phyloP scores from a whole-genome alignment of 805 yeast species.

The Cyberlindnera veronae region DNA sequence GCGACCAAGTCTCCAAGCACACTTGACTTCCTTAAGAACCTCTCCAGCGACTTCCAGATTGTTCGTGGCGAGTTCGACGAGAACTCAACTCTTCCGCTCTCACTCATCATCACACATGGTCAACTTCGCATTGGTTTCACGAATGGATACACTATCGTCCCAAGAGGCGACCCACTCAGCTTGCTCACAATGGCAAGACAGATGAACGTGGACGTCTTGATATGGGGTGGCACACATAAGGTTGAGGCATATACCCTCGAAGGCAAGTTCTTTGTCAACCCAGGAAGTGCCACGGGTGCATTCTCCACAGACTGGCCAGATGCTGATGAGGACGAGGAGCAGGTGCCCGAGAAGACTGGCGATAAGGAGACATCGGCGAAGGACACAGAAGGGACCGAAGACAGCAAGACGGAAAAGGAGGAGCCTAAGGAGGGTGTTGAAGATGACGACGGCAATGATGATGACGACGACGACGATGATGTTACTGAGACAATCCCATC shows the following conservation, averaged over 20 bases:
- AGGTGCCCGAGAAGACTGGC: constrained; percentile 22
- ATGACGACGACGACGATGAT: constrained; percentile 24
- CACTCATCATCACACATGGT: constrained; percentile 64
- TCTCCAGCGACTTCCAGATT: constrained; percentile 69
- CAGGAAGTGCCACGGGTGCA: constrained; percentile 97
- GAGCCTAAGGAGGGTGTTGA: constrained; percentile 33
- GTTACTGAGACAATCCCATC: constrained; percentile 54
- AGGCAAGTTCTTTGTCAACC: constrained; percentile 91
- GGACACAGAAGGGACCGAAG: constrained; percentile 29
- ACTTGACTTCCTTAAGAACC: constrained; percentile 54
- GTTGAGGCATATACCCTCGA: constrained; percentile 93
- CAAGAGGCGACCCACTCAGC: constrained; percentile 83
- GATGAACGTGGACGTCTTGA: constrained; percentile 83
- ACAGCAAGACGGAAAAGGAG: constrained; percentile 43
- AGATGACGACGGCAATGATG: constrained; percentile 23
- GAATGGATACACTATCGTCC: constrained; percentile 80
- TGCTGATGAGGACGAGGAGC: constrained; percentile 43
- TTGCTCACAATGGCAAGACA: constrained; percentile 80
- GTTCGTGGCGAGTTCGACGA: constrained; percentile 85
- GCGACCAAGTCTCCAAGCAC: constrained; percentile 66
- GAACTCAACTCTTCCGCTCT: constrained; percentile 48
- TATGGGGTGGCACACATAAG: constrained; percentile 91
- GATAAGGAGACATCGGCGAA: constrained; percentile 16
- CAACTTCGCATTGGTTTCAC: constrained; percentile 77
- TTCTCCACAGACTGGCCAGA: constrained; percentile 61